Conservation (phyloP, 2,329 filamentous ascomycete species). For the Cercospora sojina region DNA sequence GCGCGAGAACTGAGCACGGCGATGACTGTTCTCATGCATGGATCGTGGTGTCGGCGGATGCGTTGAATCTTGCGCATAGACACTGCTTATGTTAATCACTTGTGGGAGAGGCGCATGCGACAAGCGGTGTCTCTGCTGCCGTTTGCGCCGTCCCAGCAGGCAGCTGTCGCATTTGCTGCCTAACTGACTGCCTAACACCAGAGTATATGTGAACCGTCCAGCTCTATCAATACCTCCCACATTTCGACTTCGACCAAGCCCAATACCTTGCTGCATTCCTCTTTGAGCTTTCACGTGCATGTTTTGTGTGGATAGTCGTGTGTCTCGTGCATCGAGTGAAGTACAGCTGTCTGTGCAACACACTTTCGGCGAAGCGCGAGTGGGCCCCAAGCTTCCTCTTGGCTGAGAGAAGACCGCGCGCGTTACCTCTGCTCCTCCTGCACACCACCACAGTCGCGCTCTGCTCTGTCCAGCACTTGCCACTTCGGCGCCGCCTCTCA, state of each 20-base stretch:
- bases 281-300: not conserved
- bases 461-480: not conserved
- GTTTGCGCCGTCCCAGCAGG: not conserved
- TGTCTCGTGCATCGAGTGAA: not conserved
- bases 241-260: not conserved
- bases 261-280: not conserved
- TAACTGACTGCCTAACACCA: not conserved
- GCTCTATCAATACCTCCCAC: not conserved
- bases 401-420: not conserved
- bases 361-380: not conserved
- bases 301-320: not conserved
- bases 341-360: not conserved
- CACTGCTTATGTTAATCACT: not conserved
- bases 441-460: constrained; percentile 5
- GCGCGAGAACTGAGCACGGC: not conserved
- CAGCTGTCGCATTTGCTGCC: not conserved
- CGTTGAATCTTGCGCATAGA: not conserved
- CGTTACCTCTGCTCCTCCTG: constrained; percentile 3
- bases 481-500: constrained; percentile 9
- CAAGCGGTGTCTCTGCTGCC: not conserved
- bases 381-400: not conserved
- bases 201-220: not conserved
- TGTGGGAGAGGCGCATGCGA: not conserved
- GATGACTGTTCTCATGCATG: not conserved
- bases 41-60: not conserved